phyloP scores from a whole-genome alignment of 2,329 filamentous ascomycete genomes.

The Chaetoscypha palmicola region DNA sequence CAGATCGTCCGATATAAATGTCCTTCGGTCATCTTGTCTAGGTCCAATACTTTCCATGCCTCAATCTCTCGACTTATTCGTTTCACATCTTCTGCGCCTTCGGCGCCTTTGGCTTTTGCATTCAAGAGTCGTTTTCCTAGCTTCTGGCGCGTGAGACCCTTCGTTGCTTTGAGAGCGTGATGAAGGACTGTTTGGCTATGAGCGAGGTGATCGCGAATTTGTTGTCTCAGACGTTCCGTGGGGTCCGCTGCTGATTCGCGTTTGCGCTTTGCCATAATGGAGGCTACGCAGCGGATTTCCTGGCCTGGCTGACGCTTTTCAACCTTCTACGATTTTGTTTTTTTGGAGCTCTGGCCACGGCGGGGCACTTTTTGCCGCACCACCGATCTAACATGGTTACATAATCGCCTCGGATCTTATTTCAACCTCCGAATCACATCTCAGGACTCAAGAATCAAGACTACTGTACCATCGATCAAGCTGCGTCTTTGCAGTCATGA shows the following conservation, averaged over 20 bases:
- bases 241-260: slow-evolving; percentile 37
- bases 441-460: too few species aligned
- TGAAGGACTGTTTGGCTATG: slow-evolving; percentile 54
- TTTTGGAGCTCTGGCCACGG: slow-evolving; percentile 4
- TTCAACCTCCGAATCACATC: background rate
- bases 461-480: too few species aligned
- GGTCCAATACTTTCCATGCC: slow-evolving; percentile 43
- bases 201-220: slow-evolving; percentile 43
- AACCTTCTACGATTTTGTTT: slow-evolving; percentile 15
- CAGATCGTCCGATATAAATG: slow-evolving; percentile 44
- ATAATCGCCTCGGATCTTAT: background rate
- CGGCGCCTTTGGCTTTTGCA: slow-evolving; percentile 35
- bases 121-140: slow-evolving; percentile 52
- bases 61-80: slow-evolving; percentile 56
- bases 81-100: slow-evolving; percentile 42
- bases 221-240: slow-evolving; percentile 23
- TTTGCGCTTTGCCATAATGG: slow-evolving; percentile 52
- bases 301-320: too few species aligned
- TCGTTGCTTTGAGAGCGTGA: slow-evolving; percentile 63
- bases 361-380: background rate
- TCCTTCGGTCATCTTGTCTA: slow-evolving; percentile 37
- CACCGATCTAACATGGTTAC: background rate
- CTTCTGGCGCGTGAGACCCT: slow-evolving; percentile 73
- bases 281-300: too few species aligned
- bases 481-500: too few species aligned